Base-by-base conservation (phyloP, 2,329 filamentous ascomycete species). In the Fusarium cicatricum region DNA sequence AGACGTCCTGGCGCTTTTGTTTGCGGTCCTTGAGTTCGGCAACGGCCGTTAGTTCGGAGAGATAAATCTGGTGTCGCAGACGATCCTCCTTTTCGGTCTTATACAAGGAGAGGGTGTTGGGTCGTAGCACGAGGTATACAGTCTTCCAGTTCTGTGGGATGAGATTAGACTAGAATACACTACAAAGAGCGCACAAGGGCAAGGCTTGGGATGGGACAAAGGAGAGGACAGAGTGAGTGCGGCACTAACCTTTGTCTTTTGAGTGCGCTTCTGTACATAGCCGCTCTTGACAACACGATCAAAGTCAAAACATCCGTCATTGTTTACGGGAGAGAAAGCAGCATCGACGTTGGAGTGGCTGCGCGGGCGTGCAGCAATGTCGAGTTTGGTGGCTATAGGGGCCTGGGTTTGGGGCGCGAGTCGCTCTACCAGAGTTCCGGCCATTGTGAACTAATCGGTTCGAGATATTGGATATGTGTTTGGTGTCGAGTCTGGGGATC, bases 241-340 rank as follows among this genome's bases (percentile, higher is more conserved):
- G 8, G 21, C 41, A 60, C 73, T 51, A 75, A 92, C 91, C 88
- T 96, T 97, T 56, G 94, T 98, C 80, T 94, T 97, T 68, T 93
- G 90, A 15, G 92, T 96, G 65, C 94, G 87, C 77, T 96, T 96
- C 71, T 90, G 85, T 33, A 97, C 87, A 65, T 89, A 90, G 55
- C 94, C 93, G 52, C 89, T 87, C 78, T 96, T 98, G 74, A 98
- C 84, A 50, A 98, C 91, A 44, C 92, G 89, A 75, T 99, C 95
- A 70, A 96, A 96, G 70, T 95, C 93, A 74, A 97, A 99, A 75
- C 92, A 95, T 60, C 95, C 95, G 75, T 96, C 93, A 75, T 96
- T 89, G 72, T 94, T 96, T 62, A 98, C 92, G 5, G 92, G 91
- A 26, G 91, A 95, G 70, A 92, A 87, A 14, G 87, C 82, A 16